phyloP scores from a whole-genome alignment of 1,284 basidiomycete species.

The Pseudozyma hubeiensis region DNA sequence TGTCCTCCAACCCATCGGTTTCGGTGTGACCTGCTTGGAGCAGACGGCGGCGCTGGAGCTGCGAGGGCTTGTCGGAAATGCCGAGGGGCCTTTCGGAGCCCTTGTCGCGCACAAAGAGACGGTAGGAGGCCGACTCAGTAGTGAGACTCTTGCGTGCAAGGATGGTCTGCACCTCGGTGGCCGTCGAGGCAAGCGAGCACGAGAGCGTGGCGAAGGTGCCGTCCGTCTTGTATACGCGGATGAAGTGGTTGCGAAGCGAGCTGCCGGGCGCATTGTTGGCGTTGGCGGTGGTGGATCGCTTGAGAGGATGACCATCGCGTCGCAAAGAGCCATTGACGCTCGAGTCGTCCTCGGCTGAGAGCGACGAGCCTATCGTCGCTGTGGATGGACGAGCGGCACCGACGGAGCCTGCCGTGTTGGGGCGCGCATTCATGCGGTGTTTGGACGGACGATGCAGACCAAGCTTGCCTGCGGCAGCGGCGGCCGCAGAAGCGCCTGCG shows the following conservation, averaged over 20 bases:
- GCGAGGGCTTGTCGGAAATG: constrained; percentile 84
- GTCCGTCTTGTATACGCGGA: constrained; percentile 83
- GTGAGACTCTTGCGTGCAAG: constrained; percentile 53
- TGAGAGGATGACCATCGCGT: constrained; percentile 33
- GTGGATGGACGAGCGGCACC: constrained; percentile 42
- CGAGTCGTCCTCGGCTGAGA: constrained; percentile 47
- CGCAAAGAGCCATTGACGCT: constrained; percentile 19
- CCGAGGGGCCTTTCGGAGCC: constrained; percentile 64
- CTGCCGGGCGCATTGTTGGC: constrained; percentile 8
- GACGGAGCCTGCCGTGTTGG: constrained; percentile 59
- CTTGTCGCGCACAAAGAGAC: constrained; percentile 67
- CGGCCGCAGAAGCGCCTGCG: constrained; percentile 54
- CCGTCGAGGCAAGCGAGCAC: constrained; percentile 77
- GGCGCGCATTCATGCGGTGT: constrained; percentile 41
- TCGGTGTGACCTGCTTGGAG: constrained; percentile 90
- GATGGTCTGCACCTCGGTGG: constrained; percentile 73
- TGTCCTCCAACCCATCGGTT: constrained; percentile 81
- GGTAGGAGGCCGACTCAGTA: constrained; percentile 56
- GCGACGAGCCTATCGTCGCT: constrained; percentile 42
- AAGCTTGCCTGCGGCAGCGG: constrained; percentile 59
- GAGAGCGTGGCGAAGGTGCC: constrained; percentile 79
- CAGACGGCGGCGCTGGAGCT: constrained; percentile 84
- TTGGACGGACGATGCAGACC: constrained; percentile 56
- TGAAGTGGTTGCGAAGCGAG: constrained; percentile 67
- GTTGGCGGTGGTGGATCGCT: constrained; percentile 34